These are phyloP conservation scores for Rhizopus sp. DNA, from an alignment of 371 early-diverging fungal genomes.

Conservation along the genomic window DNA sequence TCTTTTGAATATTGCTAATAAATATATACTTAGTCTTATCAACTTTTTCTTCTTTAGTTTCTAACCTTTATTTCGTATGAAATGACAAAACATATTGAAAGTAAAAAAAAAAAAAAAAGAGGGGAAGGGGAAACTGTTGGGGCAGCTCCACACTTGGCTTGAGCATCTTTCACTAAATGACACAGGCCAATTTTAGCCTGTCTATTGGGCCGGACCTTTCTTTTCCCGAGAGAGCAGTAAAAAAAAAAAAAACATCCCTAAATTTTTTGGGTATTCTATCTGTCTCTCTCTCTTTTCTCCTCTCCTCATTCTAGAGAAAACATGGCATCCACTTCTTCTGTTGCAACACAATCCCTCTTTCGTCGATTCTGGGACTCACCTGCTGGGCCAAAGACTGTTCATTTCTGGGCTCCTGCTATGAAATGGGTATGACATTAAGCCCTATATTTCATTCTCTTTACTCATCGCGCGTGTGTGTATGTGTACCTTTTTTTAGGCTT, in stretches of 20 bases:
- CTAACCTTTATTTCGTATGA: too few relatives aligned
- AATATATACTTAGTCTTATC: not conserved
- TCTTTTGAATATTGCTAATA: conserved; percentile 1
- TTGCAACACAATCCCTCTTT: conserved; percentile 58
- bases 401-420: conserved; percentile 47
- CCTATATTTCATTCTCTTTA: too few relatives aligned
- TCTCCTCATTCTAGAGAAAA: conserved; percentile 12
- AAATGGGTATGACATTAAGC: conserved; percentile 33
- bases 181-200: too few relatives aligned
- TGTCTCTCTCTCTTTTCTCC: conserved; percentile 17
- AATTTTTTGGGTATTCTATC: not conserved
- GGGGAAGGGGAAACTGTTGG: too few relatives aligned
- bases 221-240: not conserved
- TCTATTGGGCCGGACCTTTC: too few relatives aligned
- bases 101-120: too few relatives aligned
- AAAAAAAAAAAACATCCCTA: not conserved
- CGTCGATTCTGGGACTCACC: conserved; percentile 76
- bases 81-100: too few relatives aligned
- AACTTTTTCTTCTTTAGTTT: not conserved
- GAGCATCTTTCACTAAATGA: too few relatives aligned
- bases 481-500: conserved; percentile 11
- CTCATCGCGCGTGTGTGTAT: not conserved
- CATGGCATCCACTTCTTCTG: conserved; percentile 51
- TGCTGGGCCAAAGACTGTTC: conserved; percentile 58
- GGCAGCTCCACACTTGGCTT: too few relatives aligned